Conservation (phyloP, 305 asterid genomes). For the Fraxinus sp. region DNA sequence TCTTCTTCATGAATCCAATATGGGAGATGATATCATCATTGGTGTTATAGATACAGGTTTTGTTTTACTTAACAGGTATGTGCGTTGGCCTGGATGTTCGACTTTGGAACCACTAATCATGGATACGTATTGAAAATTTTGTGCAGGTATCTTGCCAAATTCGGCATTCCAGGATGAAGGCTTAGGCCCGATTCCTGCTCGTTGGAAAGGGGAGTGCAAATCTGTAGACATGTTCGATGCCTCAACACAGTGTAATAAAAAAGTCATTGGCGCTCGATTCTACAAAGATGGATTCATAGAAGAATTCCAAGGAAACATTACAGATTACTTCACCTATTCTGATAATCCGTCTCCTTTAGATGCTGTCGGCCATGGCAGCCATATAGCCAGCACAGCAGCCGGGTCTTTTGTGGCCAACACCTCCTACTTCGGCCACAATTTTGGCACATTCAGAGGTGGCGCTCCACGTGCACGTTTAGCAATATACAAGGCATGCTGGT, state of each 20-base stretch:
- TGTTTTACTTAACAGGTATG: too few species aligned
- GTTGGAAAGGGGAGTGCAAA: slow-evolving; percentile 20
- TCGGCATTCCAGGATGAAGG: slow-evolving; percentile 15
- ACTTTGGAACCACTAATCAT: too few species aligned
- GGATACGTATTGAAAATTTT: background rate
- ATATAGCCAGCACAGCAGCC: slow-evolving; percentile 13
- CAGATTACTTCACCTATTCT: background rate
- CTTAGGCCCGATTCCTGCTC: slow-evolving; percentile 2
- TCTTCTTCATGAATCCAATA: slow-evolving; percentile 13
- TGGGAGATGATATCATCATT: slow-evolving; percentile 16
- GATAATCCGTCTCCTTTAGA: slow-evolving; percentile 14
- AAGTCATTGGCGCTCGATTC: slow-evolving; percentile 19
- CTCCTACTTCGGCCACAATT: slow-evolving; percentile 7
- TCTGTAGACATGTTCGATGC: slow-evolving; percentile 8
- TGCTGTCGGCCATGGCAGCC: slow-evolving; percentile 14
- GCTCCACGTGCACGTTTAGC: slow-evolving; percentile 19
- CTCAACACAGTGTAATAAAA: slow-evolving; percentile 16
- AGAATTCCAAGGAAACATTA: background rate
- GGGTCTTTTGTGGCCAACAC: slow-evolving; percentile 12
- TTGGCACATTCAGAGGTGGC: slow-evolving; percentile 14
- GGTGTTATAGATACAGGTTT: slow-evolving; percentile 20
- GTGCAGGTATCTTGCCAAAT: slow-evolving; percentile 17
- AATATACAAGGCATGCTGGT: slow-evolving; percentile 18
- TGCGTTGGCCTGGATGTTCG: too few species aligned
- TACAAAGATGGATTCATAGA: slow-evolving; percentile 4